Evolutionary conservation across 495 filamentous ascomycete species (phyloP).

Genomic region (Margaritispora aquatica): DNA sequence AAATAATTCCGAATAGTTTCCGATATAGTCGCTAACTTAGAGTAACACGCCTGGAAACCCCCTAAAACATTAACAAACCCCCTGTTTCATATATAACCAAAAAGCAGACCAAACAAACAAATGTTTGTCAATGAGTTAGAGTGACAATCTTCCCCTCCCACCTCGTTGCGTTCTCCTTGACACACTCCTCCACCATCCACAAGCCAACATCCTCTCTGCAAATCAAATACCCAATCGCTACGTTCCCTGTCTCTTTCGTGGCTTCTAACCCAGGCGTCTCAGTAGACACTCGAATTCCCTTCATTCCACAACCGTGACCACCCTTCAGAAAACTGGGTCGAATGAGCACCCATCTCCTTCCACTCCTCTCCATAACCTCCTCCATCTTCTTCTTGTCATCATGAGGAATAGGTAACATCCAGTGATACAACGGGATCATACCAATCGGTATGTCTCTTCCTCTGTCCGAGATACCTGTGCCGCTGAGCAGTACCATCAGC

Average conservation of each 20-base stretch:
- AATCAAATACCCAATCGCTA: slow-evolving; percentile 16
- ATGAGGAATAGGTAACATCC: slow-evolving; percentile 17
- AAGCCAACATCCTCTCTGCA: slow-evolving; percentile 15
- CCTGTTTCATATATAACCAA: too few relatives aligned
- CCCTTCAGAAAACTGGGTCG: slow-evolving; percentile 13
- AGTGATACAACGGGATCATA: slow-evolving; percentile 18
- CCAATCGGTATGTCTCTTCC: slow-evolving; percentile 16
- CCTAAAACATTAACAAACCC: too few relatives aligned
- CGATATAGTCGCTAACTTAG: too few relatives aligned
- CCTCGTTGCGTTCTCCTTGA: slow-evolving; percentile 1
- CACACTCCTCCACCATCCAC: slow-evolving; percentile 19
- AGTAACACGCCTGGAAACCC: too few relatives aligned
- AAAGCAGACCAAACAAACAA: too few relatives aligned
- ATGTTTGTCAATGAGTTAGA: slow-evolving; percentile 7
- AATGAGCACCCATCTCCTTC: slow-evolving; percentile 6
- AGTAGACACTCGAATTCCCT: slow-evolving; percentile 5
- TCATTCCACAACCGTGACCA: slow-evolving; percentile 6
- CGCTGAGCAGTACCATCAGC: slow-evolving; percentile 7
- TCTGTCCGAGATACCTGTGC: slow-evolving; percentile 9
- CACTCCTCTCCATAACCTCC: background rate
- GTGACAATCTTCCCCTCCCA: slow-evolving; percentile 15
- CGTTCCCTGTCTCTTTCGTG: background rate
- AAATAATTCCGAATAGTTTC: too few relatives aligned
- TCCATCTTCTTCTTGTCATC: slow-evolving; percentile 22
- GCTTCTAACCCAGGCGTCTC: background rate